phyloP scores from a whole-genome alignment of 345 rosid species.

The thale cress (Arabidopsis thaliana) region DNA sequence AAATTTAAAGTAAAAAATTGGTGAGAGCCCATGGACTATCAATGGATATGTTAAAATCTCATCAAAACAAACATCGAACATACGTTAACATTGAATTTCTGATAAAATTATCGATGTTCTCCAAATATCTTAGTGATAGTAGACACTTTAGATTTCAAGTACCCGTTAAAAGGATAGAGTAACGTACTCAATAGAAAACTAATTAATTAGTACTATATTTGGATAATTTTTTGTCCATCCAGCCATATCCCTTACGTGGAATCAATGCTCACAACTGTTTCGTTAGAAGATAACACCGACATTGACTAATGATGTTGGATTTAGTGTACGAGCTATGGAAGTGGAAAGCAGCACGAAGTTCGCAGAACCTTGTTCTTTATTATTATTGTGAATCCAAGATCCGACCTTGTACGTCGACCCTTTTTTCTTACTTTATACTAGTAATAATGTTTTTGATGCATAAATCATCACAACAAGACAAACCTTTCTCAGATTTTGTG shows the following conservation, averaged over 20 bases:
- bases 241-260: conserved; percentile 21
- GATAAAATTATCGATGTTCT: neutral
- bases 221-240: neutral
- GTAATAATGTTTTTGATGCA: conserved; percentile 8
- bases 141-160: conserved; percentile 4
- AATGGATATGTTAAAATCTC: neutral
- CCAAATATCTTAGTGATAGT: neutral
- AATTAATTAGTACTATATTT: neutral
- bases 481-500: conserved; percentile 30
- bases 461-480: conserved; percentile 35
- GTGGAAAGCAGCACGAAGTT: conserved; percentile 37
- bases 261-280: neutral
- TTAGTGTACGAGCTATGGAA: conserved; percentile 25
- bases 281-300: conserved; percentile 39
- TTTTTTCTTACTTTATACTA: conserved; percentile 20
- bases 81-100: neutral
- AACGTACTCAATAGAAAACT: neutral
- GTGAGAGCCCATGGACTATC: too few relatives aligned
- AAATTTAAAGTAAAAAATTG: too few relatives aligned
- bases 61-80: neutral
- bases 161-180: neutral
- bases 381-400: conserved; percentile 34
- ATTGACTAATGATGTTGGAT: conserved; percentile 30
- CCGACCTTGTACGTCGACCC: conserved; percentile 43
- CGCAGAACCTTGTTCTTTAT: conserved; percentile 35